phyloP scores from a whole-genome alignment of 805 yeast species.

The Kodamaea nitidulidarum region DNA sequence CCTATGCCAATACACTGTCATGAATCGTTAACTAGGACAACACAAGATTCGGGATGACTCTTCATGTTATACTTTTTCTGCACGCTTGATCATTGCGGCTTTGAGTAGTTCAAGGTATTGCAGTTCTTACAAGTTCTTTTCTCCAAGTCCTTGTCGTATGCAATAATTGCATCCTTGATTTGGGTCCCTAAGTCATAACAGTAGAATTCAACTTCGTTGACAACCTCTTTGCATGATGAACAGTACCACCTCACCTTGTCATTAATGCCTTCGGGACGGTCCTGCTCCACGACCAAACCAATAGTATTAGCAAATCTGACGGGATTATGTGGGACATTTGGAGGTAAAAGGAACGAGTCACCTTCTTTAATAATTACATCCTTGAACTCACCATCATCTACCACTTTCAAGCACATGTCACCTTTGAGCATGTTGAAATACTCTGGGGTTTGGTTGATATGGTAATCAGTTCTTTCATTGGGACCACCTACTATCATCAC shows the following conservation, averaged over 20 bases:
- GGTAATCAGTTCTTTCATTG: slow-evolving; percentile 89
- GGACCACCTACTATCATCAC: slow-evolving; percentile 97
- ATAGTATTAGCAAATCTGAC: slow-evolving; percentile 81
- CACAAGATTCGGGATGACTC: too few relatives aligned
- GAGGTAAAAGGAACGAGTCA: slow-evolving; percentile 82
- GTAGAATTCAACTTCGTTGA: slow-evolving; percentile 67
- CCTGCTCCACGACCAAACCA: slow-evolving; percentile 90
- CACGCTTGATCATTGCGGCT: slow-evolving; percentile 32
- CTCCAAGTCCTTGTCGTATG: slow-evolving; percentile 58
- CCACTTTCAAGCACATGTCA: slow-evolving; percentile 76
- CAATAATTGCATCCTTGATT: slow-evolving; percentile 74
- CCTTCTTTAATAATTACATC: slow-evolving; percentile 79
- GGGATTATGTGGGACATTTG: slow-evolving; percentile 85
- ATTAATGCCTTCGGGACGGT: slow-evolving; percentile 65
- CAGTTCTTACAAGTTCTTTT: slow-evolving; percentile 73
- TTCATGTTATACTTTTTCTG: too few relatives aligned
- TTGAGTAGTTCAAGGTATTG: slow-evolving; percentile 68
- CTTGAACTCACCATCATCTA: slow-evolving; percentile 62
- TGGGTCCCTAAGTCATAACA: slow-evolving; percentile 85
- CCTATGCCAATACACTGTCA: too few relatives aligned
- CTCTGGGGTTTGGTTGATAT: slow-evolving; percentile 90
- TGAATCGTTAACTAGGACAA: too few relatives aligned
- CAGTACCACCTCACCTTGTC: slow-evolving; percentile 92
- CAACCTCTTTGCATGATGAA: slow-evolving; percentile 56
- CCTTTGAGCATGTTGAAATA: slow-evolving; percentile 90